Base-by-base conservation (phyloP, 2,329 filamentous ascomycete genomes). In the Colletotrichum gigasporum region DNA sequence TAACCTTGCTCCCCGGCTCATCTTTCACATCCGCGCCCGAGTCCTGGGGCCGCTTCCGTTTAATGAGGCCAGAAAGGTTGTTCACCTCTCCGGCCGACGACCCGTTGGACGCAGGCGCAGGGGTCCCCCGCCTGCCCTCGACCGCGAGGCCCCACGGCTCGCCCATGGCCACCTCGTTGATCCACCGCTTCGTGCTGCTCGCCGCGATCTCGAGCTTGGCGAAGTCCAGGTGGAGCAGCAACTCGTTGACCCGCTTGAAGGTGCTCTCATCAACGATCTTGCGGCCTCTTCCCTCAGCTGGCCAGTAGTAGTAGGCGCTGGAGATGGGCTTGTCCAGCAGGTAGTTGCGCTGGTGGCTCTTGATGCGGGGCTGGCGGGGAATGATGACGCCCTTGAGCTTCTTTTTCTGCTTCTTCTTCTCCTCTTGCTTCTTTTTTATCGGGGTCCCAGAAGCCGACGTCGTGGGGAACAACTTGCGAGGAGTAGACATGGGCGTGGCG, bases 221-320 rank as follows among this genome's bases (percentile, higher is more conserved):
- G 75, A 96, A 96, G 74, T 94, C 91, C 0, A 94, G 85, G 62
- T 90, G 87, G 5, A 94, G 82, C 0, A 96, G 80, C 9, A 93
- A 78, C 69, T 93, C 91, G 18, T 87, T 82, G 8, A 88, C 86
- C 10, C 90, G 86, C 67, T 88, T 88, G 76, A 93, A 94, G 50
- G 85, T 83, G 28, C 81, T 79, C 20, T 90, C 87, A 11, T 86
- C 83, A 3, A 94, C 83, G 10, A 92, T 81, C 16, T 87, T 81
- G 50, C 87, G 82, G 1, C 90, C 91, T 12, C 90, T 82, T 3
- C 88, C 89, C 20, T 83, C 78, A 0, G 78, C 70, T 0, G 87
- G 87, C 91, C 91, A 93, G 57, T 78, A 80, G 72, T 91, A 93
- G 72, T 91, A 89, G 0, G 84, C 78, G 0, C 87, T 91, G 2